phyloP scores from a whole-genome alignment of 306 rosid species.

The Vachellia collinsii region DNA sequence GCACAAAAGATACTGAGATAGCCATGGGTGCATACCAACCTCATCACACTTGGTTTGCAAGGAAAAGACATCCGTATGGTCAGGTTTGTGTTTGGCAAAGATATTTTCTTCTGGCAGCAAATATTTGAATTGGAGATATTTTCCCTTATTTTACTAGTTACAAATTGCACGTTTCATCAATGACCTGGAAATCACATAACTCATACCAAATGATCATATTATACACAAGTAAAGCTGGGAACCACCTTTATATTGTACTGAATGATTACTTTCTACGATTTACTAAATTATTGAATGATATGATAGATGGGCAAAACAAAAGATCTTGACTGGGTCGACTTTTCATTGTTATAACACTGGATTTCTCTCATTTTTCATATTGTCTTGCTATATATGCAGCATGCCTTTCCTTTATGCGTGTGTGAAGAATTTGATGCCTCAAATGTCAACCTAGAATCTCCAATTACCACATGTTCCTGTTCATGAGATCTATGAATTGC shows the following conservation, averaged over 20 bases:
- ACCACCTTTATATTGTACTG: conserved; percentile 9
- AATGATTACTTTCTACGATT: conserved; percentile 21
- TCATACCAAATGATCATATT: conserved; percentile 1
- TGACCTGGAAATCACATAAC: conserved; percentile 27
- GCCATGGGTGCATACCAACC: conserved; percentile 98
- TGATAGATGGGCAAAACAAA: conserved; percentile 12
- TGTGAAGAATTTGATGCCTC: no score
- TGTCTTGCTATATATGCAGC: neutral
- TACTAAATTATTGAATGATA: conserved; percentile 23
- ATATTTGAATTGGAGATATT: conserved; percentile 12
- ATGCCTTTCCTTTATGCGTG: neutral
- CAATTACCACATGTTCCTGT: neutral
- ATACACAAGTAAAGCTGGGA: neutral
- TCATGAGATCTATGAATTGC: neutral
- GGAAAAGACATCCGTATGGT: conserved; percentile 68
- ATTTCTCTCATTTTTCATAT: conserved; percentile 9
- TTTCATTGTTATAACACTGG: neutral
- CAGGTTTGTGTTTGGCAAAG: conserved; percentile 63
- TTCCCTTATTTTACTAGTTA: neutral
- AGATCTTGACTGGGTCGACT: conserved; percentile 19
- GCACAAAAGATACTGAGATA: conserved; percentile 94
- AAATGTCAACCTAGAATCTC: neutral
- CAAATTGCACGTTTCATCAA: conserved; percentile 26
- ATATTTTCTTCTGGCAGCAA: conserved; percentile 20
- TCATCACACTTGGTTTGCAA: conserved; percentile 71